Base-by-base conservation (phyloP, 2,329 filamentous ascomycete genomes). In the Exutisphaerella laricina region DNA sequence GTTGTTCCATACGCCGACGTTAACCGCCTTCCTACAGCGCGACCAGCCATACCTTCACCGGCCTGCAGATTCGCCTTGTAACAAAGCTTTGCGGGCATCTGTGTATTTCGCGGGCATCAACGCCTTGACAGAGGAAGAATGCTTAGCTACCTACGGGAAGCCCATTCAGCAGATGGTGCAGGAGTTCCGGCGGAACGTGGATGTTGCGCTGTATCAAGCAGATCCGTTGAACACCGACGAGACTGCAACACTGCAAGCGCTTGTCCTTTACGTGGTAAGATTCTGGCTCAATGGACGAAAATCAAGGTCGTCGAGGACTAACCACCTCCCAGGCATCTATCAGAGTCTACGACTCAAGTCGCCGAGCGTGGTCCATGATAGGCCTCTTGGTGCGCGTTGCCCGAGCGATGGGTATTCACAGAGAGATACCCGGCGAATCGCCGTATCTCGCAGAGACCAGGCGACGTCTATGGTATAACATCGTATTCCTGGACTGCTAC, bases 81-180 rank as follows among this genome's bases (percentile, higher is more conserved):
- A 57, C 25, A 45, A 50, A 32, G 58, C 58, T 3, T 38, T 63
- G 26, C 58, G 52, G 37, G 56, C 55, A n/a, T 46, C 56, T 3
- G 39, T 61, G 10, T 61, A 53, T 49, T 62, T 61, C 37, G 55
- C 60, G 13, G 60, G 55, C 2, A 47, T 55, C n/a, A 61, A 56
- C 23, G 55, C 58, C 9, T 43, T 61, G 12, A 53, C 50, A 4
- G 57, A 64, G 16, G 52, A 54, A 9, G 59, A 63, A 30, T 59
- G 56, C 34, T 46, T 50, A 17, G 33, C 17, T 2, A 39, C 39
- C 1, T 56, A 53, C 20, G 51, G 50, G 8, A 49, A 54, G 41
- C 29, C 49, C 2, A 44, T 50, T 37, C 28, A 43, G 5, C 49
- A 55, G 30, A 39, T 60, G 20, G 39, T 56, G 7, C 44, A 47